These are phyloP conservation scores for Vachellia pachyceras DNA, from an alignment of 306 rosid species.

Conservation along the genomic window DNA sequence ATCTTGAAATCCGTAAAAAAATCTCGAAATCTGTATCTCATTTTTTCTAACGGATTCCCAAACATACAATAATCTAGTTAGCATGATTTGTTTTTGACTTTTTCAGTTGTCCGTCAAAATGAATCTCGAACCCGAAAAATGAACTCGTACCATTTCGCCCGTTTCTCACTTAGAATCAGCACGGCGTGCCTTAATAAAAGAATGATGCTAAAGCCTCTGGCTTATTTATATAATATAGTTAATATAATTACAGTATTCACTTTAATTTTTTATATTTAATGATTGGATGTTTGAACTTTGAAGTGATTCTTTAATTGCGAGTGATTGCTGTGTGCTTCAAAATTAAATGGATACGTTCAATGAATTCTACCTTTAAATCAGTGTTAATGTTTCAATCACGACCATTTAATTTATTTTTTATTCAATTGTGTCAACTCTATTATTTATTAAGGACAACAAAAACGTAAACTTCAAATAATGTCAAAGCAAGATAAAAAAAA, in stretches of 20 bases:
- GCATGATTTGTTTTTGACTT: background rate
- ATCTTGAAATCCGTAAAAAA: no score
- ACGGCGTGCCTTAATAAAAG: no score
- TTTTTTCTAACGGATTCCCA: no score
- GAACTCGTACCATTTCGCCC: slow-evolving; percentile 1
- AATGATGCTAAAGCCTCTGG: no score
- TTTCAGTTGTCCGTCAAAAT: no score
- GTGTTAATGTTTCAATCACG: background rate
- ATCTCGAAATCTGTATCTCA: no score
- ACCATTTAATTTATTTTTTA: background rate
- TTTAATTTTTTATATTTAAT: no score
- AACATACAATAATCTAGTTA: no score
- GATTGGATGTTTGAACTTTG: background rate
- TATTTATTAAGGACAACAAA: background rate
- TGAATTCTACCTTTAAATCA: background rate
- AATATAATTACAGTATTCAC: no score
- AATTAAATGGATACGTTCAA: background rate
- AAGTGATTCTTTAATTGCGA: background rate
- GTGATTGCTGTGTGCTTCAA: background rate
- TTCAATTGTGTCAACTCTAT: background rate
- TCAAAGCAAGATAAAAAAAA: background rate
- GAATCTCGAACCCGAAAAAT: no score
- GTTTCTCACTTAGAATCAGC: no score
- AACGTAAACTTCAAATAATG: background rate
- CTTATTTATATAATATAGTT: no score